phyloP scores from a whole-genome alignment of 345 rosid species.

The Euphorbia peplus region DNA sequence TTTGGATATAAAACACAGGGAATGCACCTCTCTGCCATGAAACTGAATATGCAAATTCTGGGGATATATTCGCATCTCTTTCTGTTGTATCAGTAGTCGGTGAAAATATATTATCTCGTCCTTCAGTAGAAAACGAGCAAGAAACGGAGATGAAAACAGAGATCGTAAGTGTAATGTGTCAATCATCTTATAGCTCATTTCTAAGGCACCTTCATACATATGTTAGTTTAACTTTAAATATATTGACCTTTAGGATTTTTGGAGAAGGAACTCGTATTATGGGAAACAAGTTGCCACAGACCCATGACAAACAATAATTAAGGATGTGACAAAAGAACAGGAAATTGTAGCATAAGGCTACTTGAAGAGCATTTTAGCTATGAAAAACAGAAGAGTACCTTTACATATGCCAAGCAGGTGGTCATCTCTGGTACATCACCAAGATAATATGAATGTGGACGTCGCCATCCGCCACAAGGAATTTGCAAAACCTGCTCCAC shows the following conservation, averaged over 20 bases:
- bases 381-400: conserved; percentile 42
- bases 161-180: neutral
- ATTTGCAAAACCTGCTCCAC: conserved; percentile 77
- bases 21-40: conserved; percentile 95
- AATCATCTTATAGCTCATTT: no score
- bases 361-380: neutral
- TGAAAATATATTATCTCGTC: conserved; percentile 80
- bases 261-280: no score
- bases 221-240: no score
- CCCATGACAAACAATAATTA: no score
- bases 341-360: no score
- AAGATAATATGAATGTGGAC: conserved; percentile 81
- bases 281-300: no score
- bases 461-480: conserved; percentile 99
- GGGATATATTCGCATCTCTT: conserved; percentile 53
- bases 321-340: no score
- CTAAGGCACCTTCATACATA: neutral
- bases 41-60: conserved; percentile 74
- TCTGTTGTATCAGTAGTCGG: conserved; percentile 53
- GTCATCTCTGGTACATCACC: conserved; percentile 69
- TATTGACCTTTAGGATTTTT: no score
- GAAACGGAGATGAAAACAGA: conserved; percentile 5
- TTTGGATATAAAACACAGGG: conserved; percentile 67
- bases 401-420: conserved; percentile 84
- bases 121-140: conserved; percentile 30